Evolutionary conservation across 169 alveolate genomes (phyloP).

Genomic region (Eimeria falciformis): DNA sequence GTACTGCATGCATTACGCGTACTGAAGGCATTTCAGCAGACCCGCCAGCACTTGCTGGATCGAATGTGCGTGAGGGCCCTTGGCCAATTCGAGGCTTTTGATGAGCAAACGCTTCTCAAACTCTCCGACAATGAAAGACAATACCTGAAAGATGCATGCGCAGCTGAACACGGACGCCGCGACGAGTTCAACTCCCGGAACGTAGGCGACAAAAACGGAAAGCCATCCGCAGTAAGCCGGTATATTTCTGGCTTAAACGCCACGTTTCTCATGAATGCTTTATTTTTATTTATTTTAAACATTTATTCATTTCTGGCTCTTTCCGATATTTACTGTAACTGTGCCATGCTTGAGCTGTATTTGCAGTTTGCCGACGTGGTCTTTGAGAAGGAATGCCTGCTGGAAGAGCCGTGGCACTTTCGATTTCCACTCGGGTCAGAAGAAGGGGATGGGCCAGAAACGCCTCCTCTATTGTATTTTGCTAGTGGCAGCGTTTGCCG

Average conservation of each 20-base stretch:
- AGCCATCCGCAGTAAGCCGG: conserved; percentile 53
- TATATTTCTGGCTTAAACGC: not conserved
- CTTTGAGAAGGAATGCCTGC: conserved; percentile 67
- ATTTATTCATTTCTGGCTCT: no score
- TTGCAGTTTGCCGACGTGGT: conserved; percentile 58
- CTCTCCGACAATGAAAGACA: conserved; percentile 36
- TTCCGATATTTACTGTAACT: no score
- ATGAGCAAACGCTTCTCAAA: conserved; percentile 18
- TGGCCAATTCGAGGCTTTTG: conserved; percentile 68
- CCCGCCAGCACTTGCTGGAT: conserved; percentile 17
- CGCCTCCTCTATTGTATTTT: not conserved
- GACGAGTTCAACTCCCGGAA: conserved; percentile 18
- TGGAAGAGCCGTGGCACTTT: conserved; percentile 62
- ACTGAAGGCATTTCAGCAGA: conserved; percentile 44
- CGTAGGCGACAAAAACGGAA: conserved; percentile 56
- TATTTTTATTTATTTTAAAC: no score
- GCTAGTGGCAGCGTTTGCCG: conserved; percentile 39
- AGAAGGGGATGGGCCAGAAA: not conserved
- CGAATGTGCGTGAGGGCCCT: conserved; percentile 40
- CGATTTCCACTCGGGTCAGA: not conserved
- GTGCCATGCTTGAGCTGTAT: not conserved
- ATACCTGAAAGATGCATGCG: conserved; percentile 22
- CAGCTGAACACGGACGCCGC: conserved; percentile 25
- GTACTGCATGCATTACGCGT: conserved; percentile 41
- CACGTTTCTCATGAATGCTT: not conserved